Evolutionary conservation across 1,139 yeast genomes (phyloP).

Genomic region (Candida glucosophila): DNA sequence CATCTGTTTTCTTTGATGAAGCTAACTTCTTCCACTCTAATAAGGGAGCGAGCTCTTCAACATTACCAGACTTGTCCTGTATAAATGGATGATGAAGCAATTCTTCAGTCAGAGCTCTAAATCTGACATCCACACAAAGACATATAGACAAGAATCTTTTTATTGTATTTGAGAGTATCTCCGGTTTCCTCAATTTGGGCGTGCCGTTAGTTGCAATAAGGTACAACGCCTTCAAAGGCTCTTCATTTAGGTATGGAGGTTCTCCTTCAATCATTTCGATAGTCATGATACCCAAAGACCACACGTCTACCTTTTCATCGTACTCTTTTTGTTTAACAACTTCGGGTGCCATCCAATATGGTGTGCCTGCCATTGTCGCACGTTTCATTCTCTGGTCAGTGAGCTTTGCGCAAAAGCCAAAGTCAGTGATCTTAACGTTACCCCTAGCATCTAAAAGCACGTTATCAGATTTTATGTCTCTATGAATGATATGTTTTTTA

Average conservation of each 20-base stretch:
- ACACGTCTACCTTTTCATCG: constrained; percentile 94
- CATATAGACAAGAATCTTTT: constrained; percentile 87
- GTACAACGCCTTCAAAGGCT: constrained; percentile 56
- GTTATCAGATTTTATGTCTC: constrained; percentile 94
- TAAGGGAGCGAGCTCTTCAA: constrained; percentile 59
- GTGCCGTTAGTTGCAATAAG: constrained; percentile 95
- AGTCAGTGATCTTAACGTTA: constrained; percentile 91
- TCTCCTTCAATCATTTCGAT: constrained; percentile 98
- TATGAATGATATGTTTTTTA: constrained; percentile 83
- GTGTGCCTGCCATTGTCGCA: constrained; percentile 98
- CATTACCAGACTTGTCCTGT: constrained; percentile 56
- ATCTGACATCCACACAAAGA: constrained; percentile 89
- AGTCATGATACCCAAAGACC: constrained; percentile 98
- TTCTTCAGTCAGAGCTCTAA: constrained; percentile 86
- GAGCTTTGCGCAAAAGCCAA: constrained; percentile 95
- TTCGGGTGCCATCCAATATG: constrained; percentile 99
- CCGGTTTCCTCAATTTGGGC: constrained; percentile 88
- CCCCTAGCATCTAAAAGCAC: constrained; percentile 81
- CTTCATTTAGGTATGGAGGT: constrained; percentile 95
- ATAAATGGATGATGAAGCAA: constrained; percentile 76
- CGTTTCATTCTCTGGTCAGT: constrained; percentile 89
- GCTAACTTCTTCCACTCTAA: too few relatives aligned
- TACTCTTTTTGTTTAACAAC: constrained; percentile 95
- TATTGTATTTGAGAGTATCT: constrained; percentile 63
- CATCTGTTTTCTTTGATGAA: too few relatives aligned